Evolutionary conservation across 2,329 filamentous ascomycete genomes (phyloP).

Genomic region (Fusarium anguioides): DNA sequence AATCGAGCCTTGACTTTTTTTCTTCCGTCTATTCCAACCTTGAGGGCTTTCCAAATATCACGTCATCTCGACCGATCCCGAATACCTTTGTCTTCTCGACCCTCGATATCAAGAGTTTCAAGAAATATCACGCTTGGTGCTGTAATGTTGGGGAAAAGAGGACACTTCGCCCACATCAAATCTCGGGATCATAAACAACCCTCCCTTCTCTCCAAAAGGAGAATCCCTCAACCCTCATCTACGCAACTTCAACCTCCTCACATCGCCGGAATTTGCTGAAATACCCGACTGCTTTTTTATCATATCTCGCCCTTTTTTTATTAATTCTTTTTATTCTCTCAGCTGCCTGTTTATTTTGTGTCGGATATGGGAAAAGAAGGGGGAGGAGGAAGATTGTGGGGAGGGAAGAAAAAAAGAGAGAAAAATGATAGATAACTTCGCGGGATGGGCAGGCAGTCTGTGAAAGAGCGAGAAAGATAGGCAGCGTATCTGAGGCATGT

Average conservation of each 20-base stretch:
- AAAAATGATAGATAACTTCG: background rate
- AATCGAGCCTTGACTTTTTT: conserved; percentile 1
- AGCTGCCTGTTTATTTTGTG: background rate
- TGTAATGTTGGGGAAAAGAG: background rate
- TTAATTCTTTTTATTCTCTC: background rate
- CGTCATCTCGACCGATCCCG: conserved; percentile 15
- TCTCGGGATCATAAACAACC: conserved; percentile 10
- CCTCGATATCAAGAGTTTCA: background rate
- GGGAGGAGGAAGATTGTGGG: conserved; percentile 1
- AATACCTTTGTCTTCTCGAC: background rate
- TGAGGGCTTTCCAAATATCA: conserved; percentile 9
- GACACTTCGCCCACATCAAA: background rate
- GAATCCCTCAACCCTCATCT: conserved; percentile 6
- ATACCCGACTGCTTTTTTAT: conserved; percentile 37
- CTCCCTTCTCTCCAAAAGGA: background rate
- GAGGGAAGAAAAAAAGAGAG: conserved; percentile 2
- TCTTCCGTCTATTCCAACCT: background rate
- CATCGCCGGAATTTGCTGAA: conserved; percentile 34
- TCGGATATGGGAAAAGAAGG: background rate
- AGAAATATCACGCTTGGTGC: background rate
- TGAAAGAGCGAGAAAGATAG: conserved; percentile 23
- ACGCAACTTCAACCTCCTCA: conserved; percentile 3
- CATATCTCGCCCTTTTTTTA: conserved; percentile 9
- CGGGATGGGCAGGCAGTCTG: background rate
- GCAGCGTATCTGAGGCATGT: conserved; percentile 28